Evolutionary conservation across 2,329 filamentous ascomycete genomes (phyloP), one percentile per base, ranked within the genome.

Genomic region (Dothiorella sarmentorum): DNA sequence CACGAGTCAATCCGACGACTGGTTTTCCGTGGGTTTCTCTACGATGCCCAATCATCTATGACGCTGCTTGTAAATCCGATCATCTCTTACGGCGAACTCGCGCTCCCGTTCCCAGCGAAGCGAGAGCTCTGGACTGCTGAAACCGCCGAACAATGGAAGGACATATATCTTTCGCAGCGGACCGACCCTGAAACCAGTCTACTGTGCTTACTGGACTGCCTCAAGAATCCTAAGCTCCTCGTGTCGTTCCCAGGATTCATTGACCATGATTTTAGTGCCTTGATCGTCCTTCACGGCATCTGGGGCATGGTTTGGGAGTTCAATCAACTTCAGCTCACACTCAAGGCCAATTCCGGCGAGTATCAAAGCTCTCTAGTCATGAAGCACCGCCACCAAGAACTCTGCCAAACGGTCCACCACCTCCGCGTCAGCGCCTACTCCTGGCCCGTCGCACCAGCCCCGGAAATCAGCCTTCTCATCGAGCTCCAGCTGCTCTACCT

Each of bases 1-100:
- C 76, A 82, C 60, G 87, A 90, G 66, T 85, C 83, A 3, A 88
- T 83, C 74, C 88, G 89, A 67, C 80, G 86, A 74, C 80, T 91
- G 2, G 82, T 83, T 3, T 85, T 87, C 60, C 84, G 87, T 66
- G 74, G 83, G 13, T 87, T 87, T 63, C 71, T 86, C 4, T 80
- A 85, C 59, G 87, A 90, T 65, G 78, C 85, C 0, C 85, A 89
- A 61, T 79, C 82, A 3, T 88, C 87, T 2, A 86, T 90, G 75
- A 83, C 84, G 1, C 78, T 87, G 3, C 76, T 88, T 56, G 84
- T 82, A 20, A 85, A 82, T 60, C 85, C 86, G 0, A 74, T 84
- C 18, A 83, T 90, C 63, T 87, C 86, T 0, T 90, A 89, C 65
- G 80, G 85, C 0, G 88, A 90, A 65, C 73, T 90, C 49, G 82